Base-by-base conservation (phyloP, 306 rosid genomes). In the Cotoneaster glaucophyllus region DNA sequence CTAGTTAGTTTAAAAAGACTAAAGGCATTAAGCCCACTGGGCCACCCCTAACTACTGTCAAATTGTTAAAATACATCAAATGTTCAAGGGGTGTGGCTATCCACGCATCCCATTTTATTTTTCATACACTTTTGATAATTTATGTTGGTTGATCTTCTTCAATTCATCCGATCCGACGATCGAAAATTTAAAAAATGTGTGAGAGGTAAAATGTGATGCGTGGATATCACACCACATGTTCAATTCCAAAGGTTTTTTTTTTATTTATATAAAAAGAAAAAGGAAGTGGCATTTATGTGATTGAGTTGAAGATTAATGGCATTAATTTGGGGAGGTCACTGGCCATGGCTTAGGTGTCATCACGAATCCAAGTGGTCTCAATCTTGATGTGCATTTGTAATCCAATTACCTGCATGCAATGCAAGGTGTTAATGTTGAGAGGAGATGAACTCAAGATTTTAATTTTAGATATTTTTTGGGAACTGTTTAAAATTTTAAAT, bases 311-410 rank as follows among this genome's bases (percentile, higher is more conserved):
- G 28, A 56, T 18, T 5, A 56, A 24, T 67, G 74, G 77, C 79
- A 62, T 39, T 22, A 32, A 11, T 11, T 44, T 44, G 15, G 6
- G 70, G 70, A 11, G 31, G 74, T 77, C 81, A 18, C 68, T 41
- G 25, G 26, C 68, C 73, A 62, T 6, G 25, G 67, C 79, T 39
- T 73, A 53, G 76, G 73, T 78, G 77, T 82, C 31, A 28, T 73
- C 85, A 73, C 67, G 63, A 67, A 82, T 68, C 72, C 19, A 29
- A 82, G 28, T 67, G 48, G 82, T 67, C 76, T n/a, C 29, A 25
- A 67, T 68, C 79, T 52, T 43, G 21, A 34, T 24, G 19, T 31
- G 48, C 48, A 28, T 4, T 21, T 19, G 28, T 5, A 59, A 39
- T 41, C 45, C 54, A 15, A 48, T 48, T 48, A 15, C 6, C 21